Percentiles rank a stretch among this genome's conserved stretches.
Evolutionary conservation across 2,329 filamentous ascomycete species (phyloP).

Genomic region (Fusarium albidum): DNA sequence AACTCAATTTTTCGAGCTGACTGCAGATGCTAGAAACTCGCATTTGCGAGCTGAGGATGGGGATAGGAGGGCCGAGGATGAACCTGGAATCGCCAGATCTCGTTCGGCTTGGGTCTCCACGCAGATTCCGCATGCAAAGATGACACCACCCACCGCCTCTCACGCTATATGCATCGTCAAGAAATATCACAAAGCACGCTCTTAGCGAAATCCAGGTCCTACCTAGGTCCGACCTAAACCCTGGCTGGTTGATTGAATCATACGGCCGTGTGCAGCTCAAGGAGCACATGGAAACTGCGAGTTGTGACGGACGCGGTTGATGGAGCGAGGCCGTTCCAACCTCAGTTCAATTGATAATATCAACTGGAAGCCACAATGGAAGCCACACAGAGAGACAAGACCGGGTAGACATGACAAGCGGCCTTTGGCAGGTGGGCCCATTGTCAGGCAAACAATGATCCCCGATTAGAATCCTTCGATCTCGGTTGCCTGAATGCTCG

Average conservation of each 20-base stretch:
- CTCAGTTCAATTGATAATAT: not conserved
- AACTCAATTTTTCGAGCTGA: not conserved
- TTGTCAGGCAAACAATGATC: slow-evolving; percentile 13
- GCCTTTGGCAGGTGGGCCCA: slow-evolving; percentile 3
- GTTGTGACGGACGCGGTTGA: slow-evolving; percentile 3
- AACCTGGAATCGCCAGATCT: slow-evolving; percentile 29
- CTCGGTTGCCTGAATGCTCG: slow-evolving; percentile 4
- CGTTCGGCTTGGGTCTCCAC: slow-evolving; percentile 23
- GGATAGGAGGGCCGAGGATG: not conserved
- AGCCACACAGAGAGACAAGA: not conserved
- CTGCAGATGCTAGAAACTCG: slow-evolving; percentile 12
- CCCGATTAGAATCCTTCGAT: slow-evolving; percentile 9
- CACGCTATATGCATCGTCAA: slow-evolving; percentile 4
- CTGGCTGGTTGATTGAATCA: slow-evolving; percentile 17
- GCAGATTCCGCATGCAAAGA: slow-evolving; percentile 32
- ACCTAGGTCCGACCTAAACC: not conserved
- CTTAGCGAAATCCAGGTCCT: slow-evolving; percentile 18
- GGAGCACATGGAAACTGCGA: slow-evolving; percentile 3
- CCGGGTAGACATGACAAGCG: not conserved
- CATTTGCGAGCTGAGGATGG: slow-evolving; percentile 5
- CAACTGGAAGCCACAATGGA: not conserved
- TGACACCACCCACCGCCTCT: slow-evolving; percentile 34
- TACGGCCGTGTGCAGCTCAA: slow-evolving; percentile 11
- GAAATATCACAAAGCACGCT: slow-evolving; percentile 10
- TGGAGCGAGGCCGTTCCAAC: not conserved